phyloP scores from a whole-genome alignment of 2,329 filamentous ascomycete genomes.

The Dendryphion nanum region DNA sequence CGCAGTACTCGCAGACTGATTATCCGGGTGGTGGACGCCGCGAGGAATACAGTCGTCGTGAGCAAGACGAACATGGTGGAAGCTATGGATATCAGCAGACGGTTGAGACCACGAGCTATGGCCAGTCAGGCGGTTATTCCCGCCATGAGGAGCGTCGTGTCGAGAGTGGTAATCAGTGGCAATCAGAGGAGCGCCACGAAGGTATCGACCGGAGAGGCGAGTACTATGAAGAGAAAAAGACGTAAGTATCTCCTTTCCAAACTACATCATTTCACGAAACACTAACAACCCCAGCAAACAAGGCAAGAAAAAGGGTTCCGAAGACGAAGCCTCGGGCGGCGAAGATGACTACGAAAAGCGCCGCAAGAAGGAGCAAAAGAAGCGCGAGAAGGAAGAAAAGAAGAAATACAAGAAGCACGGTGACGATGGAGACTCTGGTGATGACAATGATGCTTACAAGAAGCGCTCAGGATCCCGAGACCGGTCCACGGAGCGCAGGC shows the following conservation, averaged over 20 bases:
- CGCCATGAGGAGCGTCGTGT: constrained; percentile 57
- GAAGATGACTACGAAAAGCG: constrained; percentile 34
- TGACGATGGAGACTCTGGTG: constrained; percentile 31
- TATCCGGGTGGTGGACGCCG: constrained; percentile 58
- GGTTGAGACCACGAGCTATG: constrained; percentile 52
- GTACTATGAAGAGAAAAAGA: constrained; percentile 43
- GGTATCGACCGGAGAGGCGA: constrained; percentile 38
- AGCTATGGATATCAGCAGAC: constrained; percentile 59
- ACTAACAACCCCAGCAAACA: constrained; percentile 29
- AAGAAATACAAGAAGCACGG: constrained; percentile 42
- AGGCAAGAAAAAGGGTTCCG: constrained; percentile 29
- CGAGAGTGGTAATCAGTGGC: constrained; percentile 43
- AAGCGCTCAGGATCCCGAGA: constrained; percentile 19
- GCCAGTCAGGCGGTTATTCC: constrained; percentile 56
- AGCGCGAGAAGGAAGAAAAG: constrained; percentile 43
- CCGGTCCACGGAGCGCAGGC: constrained; percentile 20
- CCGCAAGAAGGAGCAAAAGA: constrained; percentile 33
- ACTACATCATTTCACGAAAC: no score
- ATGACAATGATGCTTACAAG: constrained; percentile 21
- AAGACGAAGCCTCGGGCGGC: constrained; percentile 20
- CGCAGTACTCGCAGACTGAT: constrained; percentile 59
- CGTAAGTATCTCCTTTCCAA: constrained; percentile 20
- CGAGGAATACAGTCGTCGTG: constrained; percentile 62
- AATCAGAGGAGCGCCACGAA: constrained; percentile 36
- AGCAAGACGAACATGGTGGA: constrained; percentile 48